phyloP scores from a whole-genome alignment of 176 grass and related monocot species.

The Oryza coarctata region DNA sequence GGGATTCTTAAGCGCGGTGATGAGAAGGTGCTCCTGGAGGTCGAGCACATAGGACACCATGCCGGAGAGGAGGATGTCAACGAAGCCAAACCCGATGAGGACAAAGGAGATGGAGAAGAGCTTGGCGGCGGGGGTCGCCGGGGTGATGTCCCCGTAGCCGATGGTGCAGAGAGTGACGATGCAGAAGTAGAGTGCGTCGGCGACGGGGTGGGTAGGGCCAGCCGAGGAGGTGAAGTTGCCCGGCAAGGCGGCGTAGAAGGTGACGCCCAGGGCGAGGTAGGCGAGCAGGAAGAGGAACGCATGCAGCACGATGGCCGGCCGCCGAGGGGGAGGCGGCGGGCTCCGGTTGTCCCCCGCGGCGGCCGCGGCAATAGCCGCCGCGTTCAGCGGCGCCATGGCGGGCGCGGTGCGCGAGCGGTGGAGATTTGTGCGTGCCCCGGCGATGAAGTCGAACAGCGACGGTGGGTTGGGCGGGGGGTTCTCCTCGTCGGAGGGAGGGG shows the following conservation, averaged over 20 bases:
- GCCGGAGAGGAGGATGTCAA: constrained; percentile 86
- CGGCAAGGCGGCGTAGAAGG: constrained; percentile 66
- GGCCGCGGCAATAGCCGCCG: constrained; percentile 6
- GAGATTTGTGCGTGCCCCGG: constrained; percentile 48
- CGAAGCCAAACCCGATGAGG: constrained; percentile 77
- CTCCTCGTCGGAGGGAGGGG: constrained; percentile 32
- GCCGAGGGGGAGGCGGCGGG: constrained; percentile 16
- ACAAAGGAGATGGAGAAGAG: constrained; percentile 91
- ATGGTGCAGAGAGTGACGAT: constrained; percentile 99
- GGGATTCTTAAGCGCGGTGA: constrained; percentile 64
- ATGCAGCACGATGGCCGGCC: constrained; percentile 58
- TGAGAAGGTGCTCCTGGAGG: constrained; percentile 86
- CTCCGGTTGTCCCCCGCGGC: constrained; percentile 12
- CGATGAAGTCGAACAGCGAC: constrained; percentile 41
- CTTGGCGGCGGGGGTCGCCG: constrained; percentile 69
- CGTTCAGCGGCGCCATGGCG: constrained; percentile 60
- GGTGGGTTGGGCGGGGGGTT: constrained; percentile 10
- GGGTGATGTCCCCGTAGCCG: constrained; percentile 92
- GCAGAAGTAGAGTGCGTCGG: constrained; percentile 94
- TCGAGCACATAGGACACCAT: constrained; percentile 97
- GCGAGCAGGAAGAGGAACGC: constrained; percentile 72
- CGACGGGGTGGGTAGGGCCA: constrained; percentile 69
- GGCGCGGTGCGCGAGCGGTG: constrained; percentile 84
- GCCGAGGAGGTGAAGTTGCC: constrained; percentile 50
- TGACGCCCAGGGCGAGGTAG: constrained; percentile 79